Percentiles rank a stretch among this genome's conserved stretches.
Conservation (phyloP, 768 basidiomycete genomes). For the Suillus ampliporus region DNA sequence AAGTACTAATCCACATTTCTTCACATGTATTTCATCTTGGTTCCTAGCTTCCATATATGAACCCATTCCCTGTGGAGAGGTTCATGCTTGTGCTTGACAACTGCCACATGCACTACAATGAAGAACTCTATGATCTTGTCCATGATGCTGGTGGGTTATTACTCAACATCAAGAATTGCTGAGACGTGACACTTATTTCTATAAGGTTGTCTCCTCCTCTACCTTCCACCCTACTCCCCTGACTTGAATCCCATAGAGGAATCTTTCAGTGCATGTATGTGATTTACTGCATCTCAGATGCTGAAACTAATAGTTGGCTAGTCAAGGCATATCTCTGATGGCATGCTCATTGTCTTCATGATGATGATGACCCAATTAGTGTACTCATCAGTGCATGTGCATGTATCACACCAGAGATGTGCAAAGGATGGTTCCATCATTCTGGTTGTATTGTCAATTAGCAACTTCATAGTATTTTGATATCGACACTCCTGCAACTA, state of each 20-base stretch:
- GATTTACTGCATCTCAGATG: neutral
- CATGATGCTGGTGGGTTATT: slow-evolving; percentile 26
- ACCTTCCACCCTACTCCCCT: slow-evolving; percentile 43
- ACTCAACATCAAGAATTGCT: slow-evolving; percentile 4
- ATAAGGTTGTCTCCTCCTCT: slow-evolving; percentile 29
- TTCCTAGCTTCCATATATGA: slow-evolving; percentile 40
- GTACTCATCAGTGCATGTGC: slow-evolving; percentile 18
- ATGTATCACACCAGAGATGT: slow-evolving; percentile 21
- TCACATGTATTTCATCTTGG: neutral
- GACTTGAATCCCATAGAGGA: slow-evolving; percentile 45
- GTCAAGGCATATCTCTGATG: slow-evolving; percentile 33
- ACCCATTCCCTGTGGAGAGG: slow-evolving; percentile 34
- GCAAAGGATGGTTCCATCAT: neutral
- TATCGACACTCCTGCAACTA: neutral
- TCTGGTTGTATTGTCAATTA: neutral
- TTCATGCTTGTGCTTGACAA: slow-evolving; percentile 46
- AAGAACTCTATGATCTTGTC: slow-evolving; percentile 33
- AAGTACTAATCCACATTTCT: neutral
- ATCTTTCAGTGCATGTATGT: slow-evolving; percentile 37
- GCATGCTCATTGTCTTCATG: slow-evolving; percentile 20
- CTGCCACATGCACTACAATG: slow-evolving; percentile 44
- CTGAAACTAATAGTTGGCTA: slow-evolving; percentile 13
- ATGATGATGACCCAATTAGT: slow-evolving; percentile 16
- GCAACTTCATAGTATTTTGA: neutral
- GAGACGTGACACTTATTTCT: neutral